These are phyloP conservation scores for Mycena kentingensis DNA, from an alignment of 768 basidiomycete genomes.

Conservation along the genomic window DNA sequence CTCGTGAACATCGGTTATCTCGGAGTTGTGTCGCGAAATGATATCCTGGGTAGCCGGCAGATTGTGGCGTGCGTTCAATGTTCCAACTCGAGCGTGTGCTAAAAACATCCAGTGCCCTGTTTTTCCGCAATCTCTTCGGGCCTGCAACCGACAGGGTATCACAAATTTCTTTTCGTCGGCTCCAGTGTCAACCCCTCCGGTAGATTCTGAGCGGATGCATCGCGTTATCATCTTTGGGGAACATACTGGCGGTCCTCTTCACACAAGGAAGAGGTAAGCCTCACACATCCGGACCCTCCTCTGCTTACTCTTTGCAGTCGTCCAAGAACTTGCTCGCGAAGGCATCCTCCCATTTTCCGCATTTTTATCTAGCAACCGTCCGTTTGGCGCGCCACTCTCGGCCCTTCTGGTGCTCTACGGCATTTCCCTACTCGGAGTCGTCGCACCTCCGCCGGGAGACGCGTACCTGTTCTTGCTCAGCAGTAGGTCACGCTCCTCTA, in stretches of 20 bases:
- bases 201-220: constrained; percentile 42
- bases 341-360: constrained; percentile 62
- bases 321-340: constrained; percentile 65
- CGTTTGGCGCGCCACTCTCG: constrained; percentile 60
- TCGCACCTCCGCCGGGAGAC: constrained; percentile 59
- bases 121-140: constrained; percentile 70
- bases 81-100: background rate
- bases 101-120: constrained; percentile 40
- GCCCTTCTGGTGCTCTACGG: constrained; percentile 53
- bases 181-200: background rate
- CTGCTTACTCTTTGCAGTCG: constrained; percentile 39
- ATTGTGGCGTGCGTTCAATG: constrained; percentile 48
- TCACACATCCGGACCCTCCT: constrained; percentile 11
- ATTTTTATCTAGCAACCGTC: constrained; percentile 62
- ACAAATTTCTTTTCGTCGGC: constrained; percentile 24
- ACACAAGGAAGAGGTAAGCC: constrained; percentile 35
- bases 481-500: constrained; percentile 37
- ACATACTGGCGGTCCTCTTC: constrained; percentile 52
- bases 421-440: constrained; percentile 39
- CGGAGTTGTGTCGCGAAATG: constrained; percentile 63
- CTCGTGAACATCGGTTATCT: constrained; percentile 69
- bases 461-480: constrained; percentile 67
- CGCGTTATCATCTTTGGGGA: constrained; percentile 60
- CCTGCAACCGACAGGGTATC: constrained; percentile 46
- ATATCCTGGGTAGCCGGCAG: constrained; percentile 58